Evolutionary conservation across 345 rosid genomes (phyloP), one percentile per base, ranked within the genome.

Genomic region (Triadica sebifera): DNA sequence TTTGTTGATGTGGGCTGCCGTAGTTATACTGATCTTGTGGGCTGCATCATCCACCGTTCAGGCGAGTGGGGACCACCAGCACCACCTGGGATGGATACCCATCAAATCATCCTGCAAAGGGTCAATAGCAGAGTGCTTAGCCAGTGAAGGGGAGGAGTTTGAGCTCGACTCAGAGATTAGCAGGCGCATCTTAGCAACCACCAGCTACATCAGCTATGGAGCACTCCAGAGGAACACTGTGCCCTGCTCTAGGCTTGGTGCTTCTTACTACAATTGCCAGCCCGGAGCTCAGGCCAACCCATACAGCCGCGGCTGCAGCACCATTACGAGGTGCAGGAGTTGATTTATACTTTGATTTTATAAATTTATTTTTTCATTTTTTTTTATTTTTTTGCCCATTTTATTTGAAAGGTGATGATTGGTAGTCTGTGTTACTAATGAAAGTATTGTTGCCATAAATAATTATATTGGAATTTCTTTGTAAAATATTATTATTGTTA

Each of bases 231-330:
- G 84, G 88, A 86, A 95, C 91, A 80, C 81, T 45, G 99, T 95
- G 9, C 99, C 99, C 37, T 95, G 99, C 79, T 93, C 99, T 5
- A 84, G 90, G 1, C 93, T 98, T 46, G 98, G 99, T 3, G 91
- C 98, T 12, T 91, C 98, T n/a, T 95, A 95, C 81, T 95, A 95
- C 87, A 93, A 93, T 78, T 95, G 99, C 83, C 80, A 71, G 80
- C 77, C 81, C 41, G 93, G 96, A 5, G 91, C 86, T 50, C 87
- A 86, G 82, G 90, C 97, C 62, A 95, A 95, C 73, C 99, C 98
- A 38, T 95, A 95, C 75, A 29, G 61, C 79, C 97, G 98, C 66
- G 97, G 96, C 37, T 95, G 99, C 91, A 91, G 89, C 72, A 39
- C 84, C 84, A 89, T 93, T 73, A 78, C 99, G 13, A 89, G 94